Percentiles rank a stretch among this genome's conserved stretches.
phyloP scores from a whole-genome alignment of 345 rosid species.

The Citrus australasica region DNA sequence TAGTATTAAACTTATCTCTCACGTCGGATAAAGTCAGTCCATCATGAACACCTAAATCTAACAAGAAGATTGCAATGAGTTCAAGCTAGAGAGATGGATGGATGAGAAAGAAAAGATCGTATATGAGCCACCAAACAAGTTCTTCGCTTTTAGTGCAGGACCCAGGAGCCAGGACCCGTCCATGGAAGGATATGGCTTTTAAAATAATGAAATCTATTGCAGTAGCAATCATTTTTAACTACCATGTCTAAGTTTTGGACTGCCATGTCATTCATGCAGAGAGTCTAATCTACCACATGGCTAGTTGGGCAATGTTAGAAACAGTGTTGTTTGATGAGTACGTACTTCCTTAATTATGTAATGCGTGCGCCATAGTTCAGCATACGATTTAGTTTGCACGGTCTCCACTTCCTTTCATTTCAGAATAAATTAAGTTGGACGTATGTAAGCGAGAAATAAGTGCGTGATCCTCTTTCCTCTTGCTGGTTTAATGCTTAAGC shows the following conservation, averaged over 20 bases:
- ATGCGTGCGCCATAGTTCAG: too few relatives aligned
- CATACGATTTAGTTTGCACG: too few relatives aligned
- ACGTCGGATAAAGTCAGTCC: too few relatives aligned
- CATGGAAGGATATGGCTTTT: background rate
- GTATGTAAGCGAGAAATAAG: too few relatives aligned
- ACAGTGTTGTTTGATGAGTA: too few relatives aligned
- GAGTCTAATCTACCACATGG: background rate
- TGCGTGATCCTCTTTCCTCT: too few relatives aligned
- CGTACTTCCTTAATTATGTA: too few relatives aligned
- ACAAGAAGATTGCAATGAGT: slow-evolving; percentile 12
- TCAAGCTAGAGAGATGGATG: slow-evolving; percentile 12
- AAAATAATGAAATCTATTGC: background rate
- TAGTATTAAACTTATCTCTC: too few relatives aligned
- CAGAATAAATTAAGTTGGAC: too few relatives aligned
- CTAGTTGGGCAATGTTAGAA: background rate
- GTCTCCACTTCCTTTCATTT: too few relatives aligned
- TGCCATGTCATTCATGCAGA: background rate
- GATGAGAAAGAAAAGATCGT: slow-evolving; percentile 3
- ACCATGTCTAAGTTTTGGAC: background rate
- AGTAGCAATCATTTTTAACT: background rate
- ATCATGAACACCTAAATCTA: too few relatives aligned
- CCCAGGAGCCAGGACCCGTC: slow-evolving; percentile 10
- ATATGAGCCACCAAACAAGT: slow-evolving; percentile 11
- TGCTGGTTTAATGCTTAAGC: too few relatives aligned
- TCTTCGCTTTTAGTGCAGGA: slow-evolving; percentile 5